Evolutionary conservation across 352 stramenopile species (phyloP).

Genomic region (Globisporangium paroecandrum): DNA sequence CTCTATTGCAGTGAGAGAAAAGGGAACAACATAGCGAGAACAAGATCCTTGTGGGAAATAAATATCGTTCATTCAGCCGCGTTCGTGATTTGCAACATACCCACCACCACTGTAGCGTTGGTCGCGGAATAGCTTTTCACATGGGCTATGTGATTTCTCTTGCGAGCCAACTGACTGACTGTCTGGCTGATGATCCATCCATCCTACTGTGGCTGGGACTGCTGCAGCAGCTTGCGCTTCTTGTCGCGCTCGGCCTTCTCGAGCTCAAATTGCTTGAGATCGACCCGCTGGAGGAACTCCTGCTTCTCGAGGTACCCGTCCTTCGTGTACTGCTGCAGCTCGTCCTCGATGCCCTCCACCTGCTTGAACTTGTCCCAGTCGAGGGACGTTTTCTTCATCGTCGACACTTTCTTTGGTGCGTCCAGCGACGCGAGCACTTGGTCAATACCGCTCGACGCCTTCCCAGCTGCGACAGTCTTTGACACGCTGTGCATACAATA

Average conservation of each 20-base stretch:
- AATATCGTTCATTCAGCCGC: slow-evolving; percentile 13
- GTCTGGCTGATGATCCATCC: neutral
- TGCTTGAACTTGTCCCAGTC: slow-evolving; percentile 97
- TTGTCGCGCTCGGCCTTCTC: slow-evolving; percentile 86
- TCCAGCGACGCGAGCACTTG: slow-evolving; percentile 83
- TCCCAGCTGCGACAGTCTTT: slow-evolving; percentile 11
- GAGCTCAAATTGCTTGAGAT: slow-evolving; percentile 87
- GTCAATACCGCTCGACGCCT: slow-evolving; percentile 55
- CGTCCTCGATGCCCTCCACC: slow-evolving; percentile 88
- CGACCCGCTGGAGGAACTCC: slow-evolving; percentile 91
- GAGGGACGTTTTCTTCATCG: slow-evolving; percentile 92
- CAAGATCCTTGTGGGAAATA: slow-evolving; percentile 3
- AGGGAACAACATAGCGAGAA: neutral
- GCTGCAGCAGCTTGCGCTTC: slow-evolving; percentile 53
- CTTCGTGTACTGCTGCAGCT: slow-evolving; percentile 91
- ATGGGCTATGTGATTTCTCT: neutral
- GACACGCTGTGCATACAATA: slow-evolving; percentile 22
- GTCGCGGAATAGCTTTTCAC: neutral
- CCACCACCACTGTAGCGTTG: neutral
- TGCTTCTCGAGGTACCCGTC: slow-evolving; percentile 95
- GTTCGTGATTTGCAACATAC: neutral
- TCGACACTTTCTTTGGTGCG: slow-evolving; percentile 90
- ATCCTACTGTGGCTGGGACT: slow-evolving; percentile 13
- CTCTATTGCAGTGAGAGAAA: neutral
- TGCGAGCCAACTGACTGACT: neutral